Base-by-base conservation (phyloP, 306 rosid species). In the Rosa multiflora region DNA sequence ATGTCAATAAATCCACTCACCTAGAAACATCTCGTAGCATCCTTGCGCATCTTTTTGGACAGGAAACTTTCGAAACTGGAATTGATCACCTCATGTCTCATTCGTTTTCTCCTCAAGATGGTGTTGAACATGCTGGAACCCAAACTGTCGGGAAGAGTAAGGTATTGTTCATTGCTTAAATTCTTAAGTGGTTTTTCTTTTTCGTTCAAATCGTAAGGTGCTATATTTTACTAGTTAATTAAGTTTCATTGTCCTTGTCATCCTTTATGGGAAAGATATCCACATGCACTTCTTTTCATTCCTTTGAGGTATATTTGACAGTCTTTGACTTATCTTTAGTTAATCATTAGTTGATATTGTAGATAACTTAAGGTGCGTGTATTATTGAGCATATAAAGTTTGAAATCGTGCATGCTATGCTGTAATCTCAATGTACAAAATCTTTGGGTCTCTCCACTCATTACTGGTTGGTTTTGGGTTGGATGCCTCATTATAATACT, bases 21-120 rank as follows among this genome's bases (percentile, higher is more conserved):
- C 85, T 85, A 56, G 99, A 92, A 71, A 55, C 91, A 63, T 90
- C 96, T 62, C 93, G 83, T 78, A 83, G 88, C 80, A 88, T 92
- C 85, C 92, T 95, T 86, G 90, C 87, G 13, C 86, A 80, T 82
- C 91, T 92, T 82, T 92, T 87, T 87, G 98, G 93, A 78, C 86
- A 82, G 79, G 92, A 81, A 67, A 79, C 76, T 68, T 37, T 77
- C 62, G 93, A 84, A 79, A 58, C 26, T 76, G 93, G 86, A 84
- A 82, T 84, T 18, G 91, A 72, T 83, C 74, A 39, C 76, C 62
- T 44, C 71, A 67, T 78, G 59, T 72, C 86, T 76, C 84, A 73
- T 55, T 73, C 78, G 29, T 47, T 82, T 73, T 74, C 78, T 51
- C 86, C 81, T 77, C 86, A 82, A 79, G 86, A 83, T 85, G 55